Evolutionary conservation across 208 protist species (phyloP).

Genomic region (Herpetomonas tarakana): DNA sequence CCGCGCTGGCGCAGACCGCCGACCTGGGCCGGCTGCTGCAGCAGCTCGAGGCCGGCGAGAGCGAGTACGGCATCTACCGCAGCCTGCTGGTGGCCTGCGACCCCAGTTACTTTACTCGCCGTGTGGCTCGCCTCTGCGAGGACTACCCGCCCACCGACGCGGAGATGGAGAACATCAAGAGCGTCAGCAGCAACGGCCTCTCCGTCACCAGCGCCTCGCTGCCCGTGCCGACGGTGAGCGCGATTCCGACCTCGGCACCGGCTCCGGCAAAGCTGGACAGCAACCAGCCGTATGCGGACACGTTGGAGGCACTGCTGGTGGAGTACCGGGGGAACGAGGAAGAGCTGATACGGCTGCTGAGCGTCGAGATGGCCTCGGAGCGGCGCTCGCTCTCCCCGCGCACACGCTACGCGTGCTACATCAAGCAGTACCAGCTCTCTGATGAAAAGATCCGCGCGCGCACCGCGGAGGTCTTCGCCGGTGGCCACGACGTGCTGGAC

Average conservation of each 20-base stretch:
- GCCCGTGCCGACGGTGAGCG: too few relatives aligned
- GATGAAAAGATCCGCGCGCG: constrained; percentile 34
- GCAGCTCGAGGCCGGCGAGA: constrained; percentile 25
- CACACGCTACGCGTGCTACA: constrained; percentile 38
- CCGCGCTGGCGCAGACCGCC: neutral
- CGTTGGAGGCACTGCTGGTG: constrained; percentile 23
- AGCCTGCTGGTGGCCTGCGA: constrained; percentile 30
- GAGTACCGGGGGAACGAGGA: constrained; percentile 36
- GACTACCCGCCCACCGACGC: constrained; percentile 21
- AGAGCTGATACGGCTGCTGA: constrained; percentile 53
- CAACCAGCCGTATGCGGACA: constrained; percentile 16
- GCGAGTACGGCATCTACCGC: constrained; percentile 37
- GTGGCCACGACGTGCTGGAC: constrained; percentile 45
- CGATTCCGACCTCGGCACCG: too few relatives aligned
- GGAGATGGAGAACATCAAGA: neutral
- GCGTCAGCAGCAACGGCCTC: neutral
- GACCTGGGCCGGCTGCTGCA: constrained; percentile 11
- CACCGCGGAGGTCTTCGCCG: constrained; percentile 21
- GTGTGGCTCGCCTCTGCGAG: constrained; percentile 27
- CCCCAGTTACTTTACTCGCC: constrained; percentile 35
- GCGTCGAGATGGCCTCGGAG: constrained; percentile 59
- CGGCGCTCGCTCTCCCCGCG: constrained; percentile 43
- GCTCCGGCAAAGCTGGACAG: constrained; percentile 19
- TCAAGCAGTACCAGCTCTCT: constrained; percentile 36
- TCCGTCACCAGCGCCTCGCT: neutral